phyloP scores from a whole-genome alignment of 192 early-diverging fungal genomes.

The Gryganskiella cystojenkinii region DNA sequence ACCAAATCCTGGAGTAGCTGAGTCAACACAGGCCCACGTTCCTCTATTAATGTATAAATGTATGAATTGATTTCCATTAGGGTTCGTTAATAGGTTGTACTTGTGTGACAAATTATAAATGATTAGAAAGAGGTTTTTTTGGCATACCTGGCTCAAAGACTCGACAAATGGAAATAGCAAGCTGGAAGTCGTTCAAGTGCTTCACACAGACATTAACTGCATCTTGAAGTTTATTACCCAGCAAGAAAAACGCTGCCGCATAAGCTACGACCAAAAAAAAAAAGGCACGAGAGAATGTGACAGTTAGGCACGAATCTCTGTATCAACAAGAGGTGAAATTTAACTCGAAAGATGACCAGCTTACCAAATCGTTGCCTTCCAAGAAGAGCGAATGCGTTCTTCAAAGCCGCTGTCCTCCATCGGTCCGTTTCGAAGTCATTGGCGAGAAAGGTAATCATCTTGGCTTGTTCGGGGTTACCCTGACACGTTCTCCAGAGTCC shows the following conservation, averaged over 20 bases:
- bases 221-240: slow-evolving; percentile 89
- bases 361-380: slow-evolving; percentile 93
- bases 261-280: slow-evolving; percentile 68
- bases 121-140: neutral
- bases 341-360: neutral
- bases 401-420: slow-evolving; percentile 95
- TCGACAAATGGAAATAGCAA: slow-evolving; percentile 92
- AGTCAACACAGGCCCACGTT: slow-evolving; percentile 36
- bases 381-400: slow-evolving; percentile 98
- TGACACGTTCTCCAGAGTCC: slow-evolving; percentile 91
- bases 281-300: neutral
- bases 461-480: slow-evolving; percentile 84
- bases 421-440: slow-evolving; percentile 92
- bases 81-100: neutral
- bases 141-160: slow-evolving; percentile 85
- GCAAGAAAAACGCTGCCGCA: slow-evolving; percentile 95
- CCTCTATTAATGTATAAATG: slow-evolving; percentile 14
- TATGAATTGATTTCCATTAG: neutral
- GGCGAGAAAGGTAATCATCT: slow-evolving; percentile 91
- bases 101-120: neutral
- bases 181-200: slow-evolving; percentile 90
- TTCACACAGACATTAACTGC: slow-evolving; percentile 93
- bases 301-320: neutral
- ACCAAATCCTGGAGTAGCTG: slow-evolving; percentile 29
- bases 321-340: slow-evolving; percentile 6